phyloP scores from a whole-genome alignment of 352 stramenopile species.

The Globisporangium echinulatum region DNA sequence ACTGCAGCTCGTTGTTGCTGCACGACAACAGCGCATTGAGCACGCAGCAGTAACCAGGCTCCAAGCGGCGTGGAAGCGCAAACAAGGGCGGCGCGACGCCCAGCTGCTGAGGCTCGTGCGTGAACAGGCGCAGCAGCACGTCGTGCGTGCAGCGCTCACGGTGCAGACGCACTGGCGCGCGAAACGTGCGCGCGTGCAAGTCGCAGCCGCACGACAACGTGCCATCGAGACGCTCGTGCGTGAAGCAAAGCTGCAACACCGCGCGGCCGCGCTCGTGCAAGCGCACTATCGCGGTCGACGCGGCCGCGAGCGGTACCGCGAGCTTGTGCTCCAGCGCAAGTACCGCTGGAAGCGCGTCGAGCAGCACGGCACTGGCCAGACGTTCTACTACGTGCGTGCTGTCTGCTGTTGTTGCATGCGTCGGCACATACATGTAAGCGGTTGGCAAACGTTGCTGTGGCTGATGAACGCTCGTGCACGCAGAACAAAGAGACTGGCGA shows the following conservation, averaged over 20 bases:
- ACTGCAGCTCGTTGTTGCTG: slow-evolving; percentile 34
- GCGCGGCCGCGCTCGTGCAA: slow-evolving; percentile 70
- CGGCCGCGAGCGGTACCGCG: slow-evolving; percentile 54
- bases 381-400: slow-evolving; percentile 87
- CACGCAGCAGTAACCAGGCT: slow-evolving; percentile 42
- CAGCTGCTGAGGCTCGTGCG: slow-evolving; percentile 34
- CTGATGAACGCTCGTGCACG: background rate
- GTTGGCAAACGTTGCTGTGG: background rate
- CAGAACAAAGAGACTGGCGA: slow-evolving; percentile 91
- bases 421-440: too few species aligned
- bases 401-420: background rate
- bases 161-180: slow-evolving; percentile 51
- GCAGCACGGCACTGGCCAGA: slow-evolving; percentile 58
- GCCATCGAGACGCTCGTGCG: slow-evolving; percentile 33
- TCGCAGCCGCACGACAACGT: slow-evolving; percentile 20
- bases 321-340: slow-evolving; percentile 55
- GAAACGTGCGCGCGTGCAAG: slow-evolving; percentile 23
- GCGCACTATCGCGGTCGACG: slow-evolving; percentile 62
- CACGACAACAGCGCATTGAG: slow-evolving; percentile 25
- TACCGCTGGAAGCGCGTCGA: slow-evolving; percentile 89
- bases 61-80: slow-evolving; percentile 53
- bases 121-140: slow-evolving; percentile 28
- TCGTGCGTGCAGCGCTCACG: slow-evolving; percentile 24
- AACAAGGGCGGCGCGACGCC: slow-evolving; percentile 31
- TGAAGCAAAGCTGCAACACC: slow-evolving; percentile 52